Evolutionary conservation across 345 rosid genomes (phyloP).

Genomic region (Eutrema heterophyllum): DNA sequence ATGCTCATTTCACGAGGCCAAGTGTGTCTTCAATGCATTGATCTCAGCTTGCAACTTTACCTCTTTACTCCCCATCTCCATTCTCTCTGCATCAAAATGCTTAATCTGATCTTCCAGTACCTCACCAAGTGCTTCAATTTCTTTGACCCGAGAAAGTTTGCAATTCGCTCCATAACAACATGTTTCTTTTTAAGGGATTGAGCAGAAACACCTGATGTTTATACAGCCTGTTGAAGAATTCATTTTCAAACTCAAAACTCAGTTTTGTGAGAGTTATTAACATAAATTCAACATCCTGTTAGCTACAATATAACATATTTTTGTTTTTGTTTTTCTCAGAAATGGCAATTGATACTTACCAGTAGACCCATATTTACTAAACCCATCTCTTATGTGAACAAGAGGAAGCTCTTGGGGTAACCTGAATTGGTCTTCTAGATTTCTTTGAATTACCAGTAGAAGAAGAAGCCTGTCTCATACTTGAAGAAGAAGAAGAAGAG

Average conservation of each 20-base stretch:
- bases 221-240: not conserved
- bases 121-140: too few species aligned
- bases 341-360: not conserved
- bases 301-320: not conserved
- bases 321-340: not conserved
- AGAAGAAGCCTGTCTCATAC: constrained; percentile 47
- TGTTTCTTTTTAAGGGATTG: not conserved
- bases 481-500: constrained; percentile 35
- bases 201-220: not conserved
- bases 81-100: too few species aligned
- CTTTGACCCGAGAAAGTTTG: too few species aligned
- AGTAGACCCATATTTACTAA: constrained; percentile 32
- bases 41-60: too few species aligned
- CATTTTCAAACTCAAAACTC: not conserved
- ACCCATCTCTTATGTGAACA: constrained; percentile 59
- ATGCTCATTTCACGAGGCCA: too few species aligned
- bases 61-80: too few species aligned
- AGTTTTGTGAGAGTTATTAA: not conserved
- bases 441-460: constrained; percentile 51
- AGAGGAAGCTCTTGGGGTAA: constrained; percentile 33
- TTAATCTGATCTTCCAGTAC: too few species aligned
- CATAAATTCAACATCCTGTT: not conserved
- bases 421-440: constrained; percentile 44
- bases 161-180: too few species aligned
- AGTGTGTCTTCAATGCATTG: too few species aligned